Evolutionary conservation across 352 stramenopile species (phyloP).

Genomic region (Pythium aphanidermatum): DNA sequence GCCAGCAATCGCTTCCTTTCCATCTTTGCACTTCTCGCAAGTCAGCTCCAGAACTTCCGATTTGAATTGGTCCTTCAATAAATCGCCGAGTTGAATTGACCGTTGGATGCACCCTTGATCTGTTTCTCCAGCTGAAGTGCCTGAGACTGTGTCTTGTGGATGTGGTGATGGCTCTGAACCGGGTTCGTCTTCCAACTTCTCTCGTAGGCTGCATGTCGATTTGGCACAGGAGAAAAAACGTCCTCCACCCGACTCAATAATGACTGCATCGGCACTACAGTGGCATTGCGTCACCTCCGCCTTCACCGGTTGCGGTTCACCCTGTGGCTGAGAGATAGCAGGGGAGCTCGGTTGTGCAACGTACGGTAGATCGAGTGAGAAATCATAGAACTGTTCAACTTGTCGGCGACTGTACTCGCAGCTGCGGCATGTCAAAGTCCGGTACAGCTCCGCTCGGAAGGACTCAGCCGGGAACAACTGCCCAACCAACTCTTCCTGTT

Average conservation of each 20-base stretch:
- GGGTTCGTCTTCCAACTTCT: constrained; percentile 15
- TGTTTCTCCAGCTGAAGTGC: too few relatives aligned
- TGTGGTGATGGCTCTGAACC: not conserved
- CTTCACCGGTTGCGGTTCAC: constrained; percentile 1
- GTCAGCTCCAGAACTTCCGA: constrained; percentile 67
- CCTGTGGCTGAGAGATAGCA: not conserved
- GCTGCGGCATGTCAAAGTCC: constrained; percentile 67
- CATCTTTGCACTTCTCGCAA: constrained; percentile 78
- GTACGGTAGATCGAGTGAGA: constrained; percentile 73
- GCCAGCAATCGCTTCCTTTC: constrained; percentile 47
- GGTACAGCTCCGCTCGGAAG: constrained; percentile 71
- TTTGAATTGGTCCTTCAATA: constrained; percentile 79
- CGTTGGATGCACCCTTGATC: constrained; percentile 1
- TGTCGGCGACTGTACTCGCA: constrained; percentile 77
- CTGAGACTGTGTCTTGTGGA: too few relatives aligned
- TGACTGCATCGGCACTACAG: constrained; percentile 38
- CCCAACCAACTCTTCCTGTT: constrained; percentile 36
- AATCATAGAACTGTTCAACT: constrained; percentile 81
- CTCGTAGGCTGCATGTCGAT: constrained; percentile 51
- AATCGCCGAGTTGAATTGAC: constrained; percentile 43
- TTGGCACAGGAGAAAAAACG: constrained; percentile 56
- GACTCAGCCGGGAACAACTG: constrained; percentile 63
- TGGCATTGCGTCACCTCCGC: constrained; percentile 34
- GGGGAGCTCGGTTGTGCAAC: not conserved
- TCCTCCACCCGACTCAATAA: constrained; percentile 26